Evolutionary conservation across 2,329 filamentous ascomycete species (phyloP), one percentile per base, ranked within the genome.

Genomic region (Colletotrichum sansevieriae): DNA sequence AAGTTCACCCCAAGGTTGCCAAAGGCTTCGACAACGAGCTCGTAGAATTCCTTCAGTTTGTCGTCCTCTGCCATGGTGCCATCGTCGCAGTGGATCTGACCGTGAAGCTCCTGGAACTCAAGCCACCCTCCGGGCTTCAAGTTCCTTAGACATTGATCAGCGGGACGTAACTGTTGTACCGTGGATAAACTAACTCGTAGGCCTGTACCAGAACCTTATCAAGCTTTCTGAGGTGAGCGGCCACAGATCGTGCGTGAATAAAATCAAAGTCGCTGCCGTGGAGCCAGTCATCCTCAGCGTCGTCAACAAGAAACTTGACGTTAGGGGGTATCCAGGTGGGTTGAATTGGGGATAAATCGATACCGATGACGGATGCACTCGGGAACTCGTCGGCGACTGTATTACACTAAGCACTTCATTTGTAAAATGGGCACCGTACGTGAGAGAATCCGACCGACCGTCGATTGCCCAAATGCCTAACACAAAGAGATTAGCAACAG

Each of bases 231-330:
- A 91, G 81, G 41, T 83, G 81, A 29, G 71, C 80, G 72, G 81
- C 87, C 80, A 79, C 84, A 74, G 74, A 84, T 72, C 78, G 82
- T 73, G 83, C 85, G 81, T 83, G 83, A 2, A 90, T 84, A 71
- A 86, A 83, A 75, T 90, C 88, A 74, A 87, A 89, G 63, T 84
- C 79, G 7, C 81, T 77, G 60, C 85, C 87, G 39, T 81, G 78
- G 7, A 78, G 71, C 89, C 89, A 91, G 10, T 86, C 82, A 57
- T 85, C 81, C 71, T 90, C 87, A 60, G 85, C 84, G 73, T 91
- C 88, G 72, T 91, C 89, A 9, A 91, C 83, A 67, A 89, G 80
- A 78, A 90, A 90, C 9, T 81, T 82, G n/a, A 88, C 82, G 73
- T 91, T 91, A 13, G 85, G 82, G n/a, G 88, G 89, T 15, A 90